These are phyloP conservation scores for Medicago ruthenica DNA, from an alignment of 306 rosid species.

Conservation along the genomic window DNA sequence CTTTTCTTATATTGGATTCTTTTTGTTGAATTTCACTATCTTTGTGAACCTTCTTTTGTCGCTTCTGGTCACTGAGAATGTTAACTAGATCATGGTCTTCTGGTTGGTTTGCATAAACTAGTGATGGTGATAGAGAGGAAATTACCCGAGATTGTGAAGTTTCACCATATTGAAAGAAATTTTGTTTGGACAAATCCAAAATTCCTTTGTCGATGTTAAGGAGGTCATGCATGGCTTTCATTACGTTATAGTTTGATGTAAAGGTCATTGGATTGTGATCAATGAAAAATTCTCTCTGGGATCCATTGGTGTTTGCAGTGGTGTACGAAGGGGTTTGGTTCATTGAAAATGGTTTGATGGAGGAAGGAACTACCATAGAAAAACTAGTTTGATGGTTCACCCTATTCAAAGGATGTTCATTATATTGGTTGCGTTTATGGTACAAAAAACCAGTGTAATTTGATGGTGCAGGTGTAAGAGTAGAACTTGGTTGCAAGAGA, in stretches of 20 bases:
- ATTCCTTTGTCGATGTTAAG: not conserved
- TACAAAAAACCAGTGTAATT: conserved; percentile 31
- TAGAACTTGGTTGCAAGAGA: conserved; percentile 4
- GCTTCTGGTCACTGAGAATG: not conserved
- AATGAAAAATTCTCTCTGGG: not conserved
- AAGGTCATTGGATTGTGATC: not conserved
- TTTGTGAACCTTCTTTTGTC: conserved; percentile 5
- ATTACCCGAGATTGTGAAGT: not conserved
- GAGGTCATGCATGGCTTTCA: conserved; percentile 45
- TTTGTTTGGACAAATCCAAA: conserved; percentile 35
- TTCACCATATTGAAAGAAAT: not conserved
- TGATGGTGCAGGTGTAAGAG: not conserved
- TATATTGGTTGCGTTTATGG: conserved; percentile 20
- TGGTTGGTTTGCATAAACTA: conserved; percentile 35
- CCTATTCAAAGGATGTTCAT: conserved; percentile 17
- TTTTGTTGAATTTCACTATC: conserved; percentile 10
- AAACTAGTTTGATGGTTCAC: conserved; percentile 10
- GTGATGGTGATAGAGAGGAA: not conserved
- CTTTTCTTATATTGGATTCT: conserved; percentile 49
- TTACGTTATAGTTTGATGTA: conserved; percentile 29
- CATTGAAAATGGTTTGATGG: conserved; percentile 37
- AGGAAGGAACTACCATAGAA: conserved; percentile 38
- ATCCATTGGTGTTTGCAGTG: conserved; percentile 8
- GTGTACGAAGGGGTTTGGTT: conserved; percentile 8
- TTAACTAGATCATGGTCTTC: too few species aligned